A percentile compares a stretch with the other conserved stretches of the same genome.
Evolutionary conservation across 306 rosid species (phyloP).

Genomic region (Pueraria montana): DNA sequence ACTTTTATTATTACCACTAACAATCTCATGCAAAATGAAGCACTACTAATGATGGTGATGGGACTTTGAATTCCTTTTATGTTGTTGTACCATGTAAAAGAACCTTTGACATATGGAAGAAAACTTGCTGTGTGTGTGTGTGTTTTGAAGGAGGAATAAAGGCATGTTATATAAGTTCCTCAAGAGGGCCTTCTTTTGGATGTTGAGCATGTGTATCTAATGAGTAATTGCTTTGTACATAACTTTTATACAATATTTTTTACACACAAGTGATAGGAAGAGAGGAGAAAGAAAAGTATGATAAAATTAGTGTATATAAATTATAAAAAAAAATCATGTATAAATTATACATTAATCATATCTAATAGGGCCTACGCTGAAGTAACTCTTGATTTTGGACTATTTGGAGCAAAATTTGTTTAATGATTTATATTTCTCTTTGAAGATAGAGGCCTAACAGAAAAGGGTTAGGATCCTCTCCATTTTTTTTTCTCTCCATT

Average conservation of each 20-base stretch:
- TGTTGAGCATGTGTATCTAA: neutral
- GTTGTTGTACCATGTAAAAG: slow-evolving; percentile 18
- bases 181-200: neutral
- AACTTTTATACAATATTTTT: neutral
- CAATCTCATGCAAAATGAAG: slow-evolving; percentile 21
- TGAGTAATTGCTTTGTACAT: neutral
- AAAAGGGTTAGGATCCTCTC: too few relatives aligned
- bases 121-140: neutral
- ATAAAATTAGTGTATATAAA: neutral
- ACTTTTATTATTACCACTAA: neutral
- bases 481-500: too few relatives aligned
- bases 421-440: neutral
- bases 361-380: neutral
- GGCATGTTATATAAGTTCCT: neutral
- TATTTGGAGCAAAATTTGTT: neutral
- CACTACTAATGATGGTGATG: neutral
- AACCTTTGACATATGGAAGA: neutral
- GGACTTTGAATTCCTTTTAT: neutral
- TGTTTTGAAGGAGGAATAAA: neutral
- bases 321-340: neutral
- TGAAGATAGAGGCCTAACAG: neutral
- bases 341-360: neutral
- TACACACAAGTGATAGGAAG: neutral
- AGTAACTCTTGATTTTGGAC: neutral
- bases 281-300: neutral